Percentiles rank a stretch among this genome's conserved stretches.
Conservation (phyloP, 2,329 filamentous ascomycete genomes). For the Aspergillus latus region DNA sequence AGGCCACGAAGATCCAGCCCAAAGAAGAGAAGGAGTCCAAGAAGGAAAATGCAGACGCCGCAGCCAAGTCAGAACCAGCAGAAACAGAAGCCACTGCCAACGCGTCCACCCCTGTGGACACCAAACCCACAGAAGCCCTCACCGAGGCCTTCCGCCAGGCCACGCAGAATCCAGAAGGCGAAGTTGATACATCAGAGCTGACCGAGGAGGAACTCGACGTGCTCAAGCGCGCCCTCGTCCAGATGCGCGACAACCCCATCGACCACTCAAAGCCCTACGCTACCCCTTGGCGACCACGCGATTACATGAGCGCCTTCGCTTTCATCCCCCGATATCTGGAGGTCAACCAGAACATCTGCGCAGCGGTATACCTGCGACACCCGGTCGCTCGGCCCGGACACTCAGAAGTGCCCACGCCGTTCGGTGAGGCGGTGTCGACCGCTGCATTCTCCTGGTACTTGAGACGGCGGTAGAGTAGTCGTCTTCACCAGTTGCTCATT, state of each 20-base stretch:
- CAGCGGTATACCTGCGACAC: conserved; percentile 91
- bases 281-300: conserved; percentile 84
- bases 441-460: conserved; percentile 94
- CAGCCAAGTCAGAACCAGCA: conserved; percentile 11
- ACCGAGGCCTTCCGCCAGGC: conserved; percentile 36
- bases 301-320: conserved; percentile 87
- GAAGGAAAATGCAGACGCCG: conserved; percentile 14
- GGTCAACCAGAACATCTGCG: conserved; percentile 96
- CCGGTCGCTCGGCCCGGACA: conserved; percentile 81
- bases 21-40: conserved; percentile 21
- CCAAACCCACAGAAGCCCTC: conserved; percentile 29
- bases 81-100: conserved; percentile 14
- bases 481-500: conserved; percentile 13
- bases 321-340: conserved; percentile 95
- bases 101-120: neutral
- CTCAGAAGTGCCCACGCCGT: conserved; percentile 84
- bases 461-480: conserved; percentile 63
- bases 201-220: conserved; percentile 49
- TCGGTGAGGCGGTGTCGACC: conserved; percentile 67
- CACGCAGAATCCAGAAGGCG: conserved; percentile 30
- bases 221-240: conserved; percentile 58
- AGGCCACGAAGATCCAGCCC: conserved; percentile 37
- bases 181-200: conserved; percentile 47
- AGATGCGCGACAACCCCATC: conserved; percentile 71
- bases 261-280: conserved; percentile 79